A percentile compares a stretch with the other conserved stretches of the same genome.
These are phyloP conservation scores for Penicillium decumbens DNA, from an alignment of 2,329 filamentous ascomycete genomes.

Conservation along the genomic window DNA sequence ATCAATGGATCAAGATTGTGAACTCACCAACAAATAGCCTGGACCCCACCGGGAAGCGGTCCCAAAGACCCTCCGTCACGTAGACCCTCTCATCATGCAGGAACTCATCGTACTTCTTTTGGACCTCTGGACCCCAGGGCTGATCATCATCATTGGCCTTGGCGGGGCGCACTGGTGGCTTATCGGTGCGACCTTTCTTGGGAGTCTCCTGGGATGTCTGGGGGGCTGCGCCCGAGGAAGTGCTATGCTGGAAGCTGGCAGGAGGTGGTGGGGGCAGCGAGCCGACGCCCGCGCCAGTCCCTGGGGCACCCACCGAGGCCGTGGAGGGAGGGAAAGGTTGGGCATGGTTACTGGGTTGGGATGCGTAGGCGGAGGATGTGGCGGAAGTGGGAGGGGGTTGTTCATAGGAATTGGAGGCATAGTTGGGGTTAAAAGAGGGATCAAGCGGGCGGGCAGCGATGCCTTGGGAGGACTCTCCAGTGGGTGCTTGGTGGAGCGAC, in stretches of 20 bases:
- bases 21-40: conserved; percentile 47
- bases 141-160: conserved; percentile 38
- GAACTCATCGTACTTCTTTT: conserved; percentile 49
- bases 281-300: conserved; percentile 32
- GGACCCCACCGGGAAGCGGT: conserved; percentile 48
- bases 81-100: conserved; percentile 49
- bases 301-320: conserved; percentile 33
- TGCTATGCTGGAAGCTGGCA: conserved; percentile 38
- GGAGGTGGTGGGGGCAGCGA: conserved; percentile 40
- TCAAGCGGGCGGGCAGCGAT: conserved; percentile 45
- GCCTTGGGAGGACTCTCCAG: conserved; percentile 33
- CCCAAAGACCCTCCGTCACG: conserved; percentile 51
- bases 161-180: conserved; percentile 17
- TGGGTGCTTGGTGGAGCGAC: conserved; percentile 28
- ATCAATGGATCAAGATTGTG: not conserved
- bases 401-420: conserved; percentile 38
- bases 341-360: conserved; percentile 35
- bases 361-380: conserved; percentile 27
- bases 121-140: conserved; percentile 47
- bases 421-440: conserved; percentile 38
- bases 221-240: conserved; percentile 20
- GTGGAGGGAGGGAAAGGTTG: conserved; percentile 26
- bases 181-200: conserved; percentile 28
- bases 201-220: conserved; percentile 20
- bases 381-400: conserved; percentile 29